phyloP scores from a whole-genome alignment of 805 yeast genomes.

The Metschnikowia rubicola region DNA sequence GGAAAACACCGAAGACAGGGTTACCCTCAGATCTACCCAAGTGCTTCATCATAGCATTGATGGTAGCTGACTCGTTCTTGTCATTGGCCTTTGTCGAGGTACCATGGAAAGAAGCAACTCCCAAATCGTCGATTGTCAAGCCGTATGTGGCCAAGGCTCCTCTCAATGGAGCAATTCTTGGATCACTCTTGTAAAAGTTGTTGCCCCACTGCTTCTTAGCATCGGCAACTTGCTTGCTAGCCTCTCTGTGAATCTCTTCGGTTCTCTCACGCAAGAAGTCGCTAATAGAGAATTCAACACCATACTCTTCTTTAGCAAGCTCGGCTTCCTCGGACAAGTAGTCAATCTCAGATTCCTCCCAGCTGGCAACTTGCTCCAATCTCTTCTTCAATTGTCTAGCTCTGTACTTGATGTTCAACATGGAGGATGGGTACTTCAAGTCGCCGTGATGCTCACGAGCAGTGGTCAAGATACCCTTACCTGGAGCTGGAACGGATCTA shows the following conservation, averaged over 20 bases:
- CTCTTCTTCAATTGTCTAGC: constrained; percentile 83
- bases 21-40: constrained; percentile 97
- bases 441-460: constrained; percentile 90
- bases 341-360: constrained; percentile 82
- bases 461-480: constrained; percentile 97
- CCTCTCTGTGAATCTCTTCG: constrained; percentile 83
- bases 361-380: constrained; percentile 67
- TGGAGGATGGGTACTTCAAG: constrained; percentile 72
- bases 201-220: constrained; percentile 96
- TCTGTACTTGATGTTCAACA: constrained; percentile 89
- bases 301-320: constrained; percentile 49
- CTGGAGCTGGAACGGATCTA: constrained; percentile 99
- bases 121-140: constrained; percentile 90
- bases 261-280: constrained; percentile 75
- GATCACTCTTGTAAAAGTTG: constrained; percentile 84
- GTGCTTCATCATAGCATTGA: constrained; percentile 90
- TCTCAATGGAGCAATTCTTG: constrained; percentile 93
- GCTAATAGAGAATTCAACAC: constrained; percentile 40
- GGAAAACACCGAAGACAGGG: constrained; percentile 97
- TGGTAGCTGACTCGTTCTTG: constrained; percentile 92
- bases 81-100: constrained; percentile 98
- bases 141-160: constrained; percentile 95
- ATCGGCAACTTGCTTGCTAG: constrained; percentile 75
- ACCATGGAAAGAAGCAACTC: constrained; percentile 98
- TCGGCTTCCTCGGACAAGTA: constrained; percentile 69